Evolutionary conservation across 352 stramenopile genomes (phyloP).

Genomic region (Globisporangium cylindrosporum): DNA sequence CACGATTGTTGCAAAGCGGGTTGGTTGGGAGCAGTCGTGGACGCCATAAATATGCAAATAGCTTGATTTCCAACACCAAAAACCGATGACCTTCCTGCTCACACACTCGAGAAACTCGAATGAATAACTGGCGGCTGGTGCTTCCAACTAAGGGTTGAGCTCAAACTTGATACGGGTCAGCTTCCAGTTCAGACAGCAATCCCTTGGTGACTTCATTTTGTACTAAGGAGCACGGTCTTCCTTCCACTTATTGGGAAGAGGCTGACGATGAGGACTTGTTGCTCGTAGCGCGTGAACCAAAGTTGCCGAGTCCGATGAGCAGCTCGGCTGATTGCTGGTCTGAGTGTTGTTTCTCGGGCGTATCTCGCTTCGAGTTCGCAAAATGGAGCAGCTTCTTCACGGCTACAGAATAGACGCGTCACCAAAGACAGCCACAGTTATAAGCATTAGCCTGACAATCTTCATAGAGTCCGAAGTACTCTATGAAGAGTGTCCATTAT

Average conservation of each 20-base stretch:
- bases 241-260: not conserved
- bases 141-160: not conserved
- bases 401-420: slow-evolving; percentile 14
- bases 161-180: not conserved
- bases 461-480: not conserved
- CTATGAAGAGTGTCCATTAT: not conserved
- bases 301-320: slow-evolving; percentile 49
- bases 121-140: not conserved
- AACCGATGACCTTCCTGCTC: not conserved
- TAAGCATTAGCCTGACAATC: not conserved
- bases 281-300: not conserved
- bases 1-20: not conserved
- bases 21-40: not conserved
- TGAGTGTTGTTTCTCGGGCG: slow-evolving; percentile 20
- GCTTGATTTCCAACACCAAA: not conserved
- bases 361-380: slow-evolving; percentile 17
- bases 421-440: too few relatives aligned
- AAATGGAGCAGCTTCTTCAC: slow-evolving; percentile 33
- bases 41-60: not conserved
- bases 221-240: too few relatives aligned
- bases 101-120: not conserved
- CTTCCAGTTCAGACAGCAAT: not conserved
- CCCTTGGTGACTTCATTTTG: not conserved
- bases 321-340: slow-evolving; percentile 57
- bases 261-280: not conserved